Percentiles rank a stretch among this genome's conserved stretches.
These are phyloP conservation scores for Citrullus colocynthis DNA, from an alignment of 306 rosid genomes.

Conservation along the genomic window DNA sequence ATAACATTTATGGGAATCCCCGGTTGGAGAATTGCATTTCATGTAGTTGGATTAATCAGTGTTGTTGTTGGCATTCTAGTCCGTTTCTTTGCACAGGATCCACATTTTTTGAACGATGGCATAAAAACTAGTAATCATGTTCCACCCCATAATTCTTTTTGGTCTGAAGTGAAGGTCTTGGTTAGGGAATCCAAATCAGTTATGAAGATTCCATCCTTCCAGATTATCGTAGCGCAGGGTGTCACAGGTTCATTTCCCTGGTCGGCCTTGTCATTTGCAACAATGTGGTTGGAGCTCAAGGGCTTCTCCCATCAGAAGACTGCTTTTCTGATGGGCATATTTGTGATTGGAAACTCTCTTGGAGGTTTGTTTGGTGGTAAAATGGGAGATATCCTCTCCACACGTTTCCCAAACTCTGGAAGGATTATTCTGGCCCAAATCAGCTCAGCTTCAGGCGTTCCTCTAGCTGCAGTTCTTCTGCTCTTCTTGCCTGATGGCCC, in stretches of 20 bases:
- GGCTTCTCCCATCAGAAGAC: conserved; percentile 77
- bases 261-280: conserved; percentile 77
- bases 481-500: conserved; percentile 52
- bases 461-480: conserved; percentile 70
- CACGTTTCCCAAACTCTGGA: conserved; percentile 60
- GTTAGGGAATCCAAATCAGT: conserved; percentile 57
- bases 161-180: conserved; percentile 53
- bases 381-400: conserved; percentile 75
- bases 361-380: conserved; percentile 90
- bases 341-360: conserved; percentile 56
- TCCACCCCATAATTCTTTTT: conserved; percentile 28
- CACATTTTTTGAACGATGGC: conserved; percentile 38
- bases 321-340: conserved; percentile 62
- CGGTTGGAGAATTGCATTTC: conserved; percentile 94
- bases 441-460: conserved; percentile 81
- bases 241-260: conserved; percentile 91
- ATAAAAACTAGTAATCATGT: conserved; percentile 13
- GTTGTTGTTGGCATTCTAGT: conserved; percentile 55
- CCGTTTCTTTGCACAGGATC: conserved; percentile 61
- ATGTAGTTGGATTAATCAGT: conserved; percentile 69
- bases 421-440: conserved; percentile 80
- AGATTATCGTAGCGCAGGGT: conserved; percentile 87
- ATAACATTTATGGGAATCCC: conserved; percentile 62
- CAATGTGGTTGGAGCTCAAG: conserved; percentile 94
- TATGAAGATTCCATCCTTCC: conserved; percentile 62